Evolutionary conservation across 1,139 yeast species (phyloP), one percentile per base, ranked within the genome.

Genomic region (Blastobotrys indianensis): DNA sequence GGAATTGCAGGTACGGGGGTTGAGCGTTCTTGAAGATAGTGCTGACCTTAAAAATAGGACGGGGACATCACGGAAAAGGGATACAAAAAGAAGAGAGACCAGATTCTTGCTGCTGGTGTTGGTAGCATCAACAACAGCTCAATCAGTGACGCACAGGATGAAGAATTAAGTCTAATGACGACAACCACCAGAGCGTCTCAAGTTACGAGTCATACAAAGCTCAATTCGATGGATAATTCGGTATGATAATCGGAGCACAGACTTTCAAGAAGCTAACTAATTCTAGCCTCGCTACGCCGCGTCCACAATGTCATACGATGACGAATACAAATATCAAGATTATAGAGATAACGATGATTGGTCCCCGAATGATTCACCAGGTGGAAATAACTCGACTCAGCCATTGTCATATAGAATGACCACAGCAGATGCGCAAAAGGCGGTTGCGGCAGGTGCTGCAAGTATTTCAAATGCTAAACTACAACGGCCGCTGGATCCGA

Each of bases 61-160:
- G 88, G 85, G 1, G 80, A 79, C 49, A 67, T 82, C 48, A 82
- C 88, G 0, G 79, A 74, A 44, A 82, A 81, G 59, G 88, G 90
- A 1, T 82, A 79, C 57, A 66, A 70, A 37, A 80, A 76, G 54
- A 79, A 78, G 50, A 65, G 85, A 45, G 73, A 72, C 36, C 70
- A 66, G 49, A 55, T 78, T n/a, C 57, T 77, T 25, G 62, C 68
- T 2, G 56, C 58, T 6, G 48, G 32, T 1, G 32, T 30, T 11
- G 39, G 23, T 7, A 20, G 25, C 25, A 20, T 20, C 25, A 20
- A 20, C 25, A 20, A 20, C 25, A 20, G 25, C 25, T 20, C 25
- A 4, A 20, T 20, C 7, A 20, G 25, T 20, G 25, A 20, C 7
- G 25, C 25, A 20, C 32, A 32, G 17, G 15, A 25, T 13, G 42